Evolutionary conservation across 2,329 filamentous ascomycete species (phyloP), one percentile per base, ranked within the genome.

Genomic region (Paraconiothyrium sp.): DNA sequence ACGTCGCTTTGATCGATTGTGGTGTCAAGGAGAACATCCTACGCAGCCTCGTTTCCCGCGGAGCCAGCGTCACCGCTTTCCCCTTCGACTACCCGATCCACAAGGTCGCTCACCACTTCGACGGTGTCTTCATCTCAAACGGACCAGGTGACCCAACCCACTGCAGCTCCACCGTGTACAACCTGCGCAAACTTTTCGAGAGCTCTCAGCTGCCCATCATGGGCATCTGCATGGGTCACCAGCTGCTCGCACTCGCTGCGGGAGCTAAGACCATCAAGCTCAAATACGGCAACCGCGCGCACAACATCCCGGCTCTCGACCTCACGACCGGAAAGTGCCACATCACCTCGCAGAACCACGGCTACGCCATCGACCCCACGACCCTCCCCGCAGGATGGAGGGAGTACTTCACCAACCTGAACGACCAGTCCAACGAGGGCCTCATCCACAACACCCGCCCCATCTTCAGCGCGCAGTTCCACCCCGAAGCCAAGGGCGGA

Each of bases 21-120:
- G 95, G 95, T 84, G 95, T 98, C 71, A 99, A 99, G 88, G 95
- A 99, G 88, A 99, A 99, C 85, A 99, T 99, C 74, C 89, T 99
- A 62, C 93, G 95, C 76, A 96, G 92, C 79, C 86, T 99, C 63
- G 94, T 98, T 76, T 90, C 88, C 81, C 93, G 95, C 67, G 95
- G 95, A 63, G 92, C 94, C 57, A 94, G 92, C 66, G 92, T 97
- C 67, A 98, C 95, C 44, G 92, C 93, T 73, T 96, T 99, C 85
- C 95, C 95, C 62, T 97, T 91, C 82, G 90, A 98, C 84, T 98
- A 95, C 84, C 94, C 94, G 57, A 95, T 99, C 79, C 94, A 98
- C 87, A 97, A 98, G 87, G 92, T 97, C 41, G 92, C 95, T 60
- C 92, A 96, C 81, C 93, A 98, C 86, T 98, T 97, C 73, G 95